These are phyloP conservation scores for Phanerochaete sordida DNA, from an alignment of 768 basidiomycete species.

Conservation along the genomic window DNA sequence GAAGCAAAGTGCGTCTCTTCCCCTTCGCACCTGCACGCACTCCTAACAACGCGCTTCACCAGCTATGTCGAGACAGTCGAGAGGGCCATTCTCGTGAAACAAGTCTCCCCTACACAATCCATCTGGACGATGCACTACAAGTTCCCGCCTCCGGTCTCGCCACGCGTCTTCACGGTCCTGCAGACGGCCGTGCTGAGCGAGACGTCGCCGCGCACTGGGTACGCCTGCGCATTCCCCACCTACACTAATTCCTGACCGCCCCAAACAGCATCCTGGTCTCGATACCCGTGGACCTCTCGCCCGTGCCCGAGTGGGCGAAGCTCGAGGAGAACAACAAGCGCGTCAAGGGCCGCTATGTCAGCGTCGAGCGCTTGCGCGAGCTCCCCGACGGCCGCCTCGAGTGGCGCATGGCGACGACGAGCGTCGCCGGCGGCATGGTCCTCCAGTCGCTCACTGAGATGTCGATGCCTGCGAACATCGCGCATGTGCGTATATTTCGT, in stretches of 20 bases:
- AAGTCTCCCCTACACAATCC: constrained; percentile 56
- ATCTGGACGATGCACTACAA: constrained; percentile 76
- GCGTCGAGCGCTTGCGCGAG: constrained; percentile 64
- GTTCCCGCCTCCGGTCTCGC: constrained; percentile 65
- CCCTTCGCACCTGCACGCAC: not conserved
- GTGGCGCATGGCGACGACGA: constrained; percentile 81
- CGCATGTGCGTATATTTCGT: constrained; percentile 41
- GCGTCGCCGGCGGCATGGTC: constrained; percentile 65
- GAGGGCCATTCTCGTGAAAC: constrained; percentile 59
- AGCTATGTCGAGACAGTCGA: constrained; percentile 68
- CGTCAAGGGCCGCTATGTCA: constrained; percentile 64
- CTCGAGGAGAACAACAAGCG: constrained; percentile 65
- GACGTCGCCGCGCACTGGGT: constrained; percentile 56
- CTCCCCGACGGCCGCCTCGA: constrained; percentile 61
- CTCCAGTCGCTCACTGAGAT: constrained; percentile 61
- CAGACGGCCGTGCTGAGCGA: constrained; percentile 57
- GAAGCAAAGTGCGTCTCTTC: constrained; percentile 62
- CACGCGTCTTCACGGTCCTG: constrained; percentile 73
- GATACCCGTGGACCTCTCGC: constrained; percentile 63
- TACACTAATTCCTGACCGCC: not conserved
- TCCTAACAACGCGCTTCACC: not conserved
- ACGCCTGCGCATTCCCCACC: constrained; percentile 19
- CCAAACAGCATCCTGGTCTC: constrained; percentile 47
- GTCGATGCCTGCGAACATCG: constrained; percentile 59
- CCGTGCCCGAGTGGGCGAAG: constrained; percentile 52